These are phyloP conservation scores for Tetracentron sinense DNA, from an alignment of 164 flowering plant species.

Conservation along the genomic window DNA sequence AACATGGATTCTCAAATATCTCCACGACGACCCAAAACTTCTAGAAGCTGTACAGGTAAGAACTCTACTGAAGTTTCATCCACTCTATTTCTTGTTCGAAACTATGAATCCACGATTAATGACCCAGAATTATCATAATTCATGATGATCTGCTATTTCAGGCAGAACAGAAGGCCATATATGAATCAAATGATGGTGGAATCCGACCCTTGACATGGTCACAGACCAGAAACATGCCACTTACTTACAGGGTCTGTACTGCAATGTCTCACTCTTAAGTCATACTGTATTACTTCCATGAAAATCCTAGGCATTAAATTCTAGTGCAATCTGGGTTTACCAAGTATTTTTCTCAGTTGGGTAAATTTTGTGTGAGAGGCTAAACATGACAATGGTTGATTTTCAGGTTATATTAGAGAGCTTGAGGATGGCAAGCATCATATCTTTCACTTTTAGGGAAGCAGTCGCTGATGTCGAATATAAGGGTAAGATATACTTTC, in stretches of 20 bases:
- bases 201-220: constrained; percentile 48
- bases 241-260: constrained; percentile 51
- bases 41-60: constrained; percentile 69
- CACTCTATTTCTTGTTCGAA: background rate
- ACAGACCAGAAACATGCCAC: constrained; percentile 74
- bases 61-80: background rate
- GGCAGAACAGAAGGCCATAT: constrained; percentile 68
- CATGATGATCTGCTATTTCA: constrained; percentile 20
- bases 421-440: constrained; percentile 82
- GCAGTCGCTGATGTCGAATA: constrained; percentile 85
- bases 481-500: constrained; percentile 63
- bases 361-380: constrained; percentile 6
- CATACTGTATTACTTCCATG: background rate
- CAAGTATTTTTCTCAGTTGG: background rate
- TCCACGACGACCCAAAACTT: constrained; percentile 70
- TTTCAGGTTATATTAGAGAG: constrained; percentile 73
- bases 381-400: constrained; percentile 1
- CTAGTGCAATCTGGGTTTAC: too few relatives aligned
- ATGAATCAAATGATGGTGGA: constrained; percentile 31
- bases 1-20: constrained; percentile 90
- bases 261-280: background rate
- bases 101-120: too few relatives aligned
- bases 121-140: background rate
- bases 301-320: too few relatives aligned
- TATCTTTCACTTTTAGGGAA: constrained; percentile 86